Base-by-base conservation (phyloP, 371 early-diverging fungal species). In the Mucor velutinosus region DNA sequence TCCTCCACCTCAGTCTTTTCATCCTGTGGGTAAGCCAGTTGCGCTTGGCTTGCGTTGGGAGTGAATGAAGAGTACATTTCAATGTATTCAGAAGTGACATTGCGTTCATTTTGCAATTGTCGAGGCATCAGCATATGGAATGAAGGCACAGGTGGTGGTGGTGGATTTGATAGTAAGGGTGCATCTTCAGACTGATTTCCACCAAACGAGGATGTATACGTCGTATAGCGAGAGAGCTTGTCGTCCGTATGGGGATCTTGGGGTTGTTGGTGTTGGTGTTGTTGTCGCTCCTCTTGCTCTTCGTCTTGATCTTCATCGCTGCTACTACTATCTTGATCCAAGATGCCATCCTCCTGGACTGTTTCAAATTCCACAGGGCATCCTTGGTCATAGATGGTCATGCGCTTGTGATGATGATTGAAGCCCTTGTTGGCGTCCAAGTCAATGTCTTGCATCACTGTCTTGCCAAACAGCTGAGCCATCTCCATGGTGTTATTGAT, bases 41-140 rank as follows among this genome's bases (percentile, higher is more conserved):
- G 29, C 7, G 27, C 25, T 0, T 47, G 30, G 25, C 69, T 72
- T 23, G 69, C 66, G 12, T 69, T 62, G 12, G 74, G 74, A 1
- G 66, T 66, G n/a, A 69, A 73, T 5, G 69, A 63, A 12, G 69
- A 53, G 43, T 73, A 73, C 47, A 73, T 60, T 39, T 73, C 74
- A n/a, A 56, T 56, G 58, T 69, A 66, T 41, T 73, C 74, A 17
- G 70, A 73, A 0, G 74, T 73, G 2, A 73, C 60, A 56, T 64
- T 70, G 7, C 69, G 69, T 23, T 66, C 60, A 17, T 59, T 43
- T 33, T 25, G 33, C 23, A 30, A 51, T 25, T 27, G 27, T 27
- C 58, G 64, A 58, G 62, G 58, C 14, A 56, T n/a, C 19, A 29
- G 25, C 61, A 29, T 61, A n/a, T 58, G 29, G 3, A 58, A n/a